Evolutionary conservation across 371 early-diverging fungal genomes (phyloP), one percentile per base, ranked within the genome.

Genomic region (Quaeritorhiza haematococci): DNA sequence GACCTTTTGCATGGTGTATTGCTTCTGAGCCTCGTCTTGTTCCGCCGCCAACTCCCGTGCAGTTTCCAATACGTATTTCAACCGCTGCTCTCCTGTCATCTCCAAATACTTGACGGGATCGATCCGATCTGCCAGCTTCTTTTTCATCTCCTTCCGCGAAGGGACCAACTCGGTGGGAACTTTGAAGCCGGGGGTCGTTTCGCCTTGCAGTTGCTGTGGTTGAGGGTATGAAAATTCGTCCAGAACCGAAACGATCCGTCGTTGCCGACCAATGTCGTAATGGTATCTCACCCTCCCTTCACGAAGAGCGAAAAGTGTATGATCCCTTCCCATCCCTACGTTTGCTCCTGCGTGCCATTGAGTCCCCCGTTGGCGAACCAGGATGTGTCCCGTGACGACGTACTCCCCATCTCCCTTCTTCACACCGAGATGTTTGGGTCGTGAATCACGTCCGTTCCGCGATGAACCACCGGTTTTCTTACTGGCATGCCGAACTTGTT

Each of bases 381-480:
- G 84, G 59, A 96, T 93, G 66, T 91, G 87, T 23, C 96, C 95
- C 3, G 94, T 86, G 1, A 54, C 45, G 42, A 75, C 74, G 19
- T 30, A n/a, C 10, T 72, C 75, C 66, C 90, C 89, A 70, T 88
- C 85, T 66, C 86, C 86, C 62, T 87, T 85, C 76, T 97, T 97
- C 58, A 95, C 84, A 19, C 98, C 96, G 33, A 94, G 83, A 64
- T 90, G 84, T 71, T 93, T 89, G 77, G 96, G 94, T 45, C 91
- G 86, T 15, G 96, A 93, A 65, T 93, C 92, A 61, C 96, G 84
- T 33, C 90, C 90, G 80, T 96, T 97, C 64, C 84, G 85, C 44
- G 93, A 85, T 17, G 91, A 89, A 63, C 96, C 96, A 53, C 93
- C 93, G 17, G 93, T 74, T 68, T 89, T 91, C 68, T 97, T 95